Base-by-base conservation (phyloP, 768 basidiomycete species). In the Leccinum uliginosum region DNA sequence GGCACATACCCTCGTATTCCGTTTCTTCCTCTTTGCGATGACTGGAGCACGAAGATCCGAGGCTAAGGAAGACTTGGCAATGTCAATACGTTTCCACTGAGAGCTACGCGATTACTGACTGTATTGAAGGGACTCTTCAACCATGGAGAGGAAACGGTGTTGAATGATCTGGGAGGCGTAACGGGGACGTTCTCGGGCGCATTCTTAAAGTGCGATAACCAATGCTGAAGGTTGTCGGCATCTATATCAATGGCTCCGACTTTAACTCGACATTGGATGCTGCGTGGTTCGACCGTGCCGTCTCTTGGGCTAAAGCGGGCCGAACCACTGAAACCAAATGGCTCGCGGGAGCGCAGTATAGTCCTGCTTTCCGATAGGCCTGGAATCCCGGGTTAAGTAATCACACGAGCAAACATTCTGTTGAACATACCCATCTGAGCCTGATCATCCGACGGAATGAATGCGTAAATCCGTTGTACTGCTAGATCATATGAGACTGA, bases 221-320 rank as follows among this genome's bases (percentile, higher is more conserved):
- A 65, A 35, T 38, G 46, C 14, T 46, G 54, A 43, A 62, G 54
- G 47, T 76, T 73, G 59, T 85, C 80, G 47, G 82, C 65, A 55
- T 81, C 77, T 3, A 83, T 55, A 21, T 73, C 72, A 46, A 82
- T 73, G 49, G 78, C 73, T 34, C 76, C 83, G 7, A 84, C 60
- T 45, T 71, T 74, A 34, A 86, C 63, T 4, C 69, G 71, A 5
- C 74, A 69, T 15, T 78, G 74, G 43, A 87, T 65, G 43, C 84
- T 84, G 52, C 81, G 78, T 4, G 76, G 71, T 56, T 86, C 79
- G 30, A 86, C 63, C 24, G 72, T 70, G 21, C 83, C 81, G 51
- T 77, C 74, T 57, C 80, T 79, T 6, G 87, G 86, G 67, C 80
- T 81, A 64, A 89, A 83, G 49, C 76, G 74, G 46, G 81, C 73